Percentiles rank a stretch among this genome's conserved stretches.
Conservation (phyloP, 306 rosid species). For the Ochetophila trinervis region DNA sequence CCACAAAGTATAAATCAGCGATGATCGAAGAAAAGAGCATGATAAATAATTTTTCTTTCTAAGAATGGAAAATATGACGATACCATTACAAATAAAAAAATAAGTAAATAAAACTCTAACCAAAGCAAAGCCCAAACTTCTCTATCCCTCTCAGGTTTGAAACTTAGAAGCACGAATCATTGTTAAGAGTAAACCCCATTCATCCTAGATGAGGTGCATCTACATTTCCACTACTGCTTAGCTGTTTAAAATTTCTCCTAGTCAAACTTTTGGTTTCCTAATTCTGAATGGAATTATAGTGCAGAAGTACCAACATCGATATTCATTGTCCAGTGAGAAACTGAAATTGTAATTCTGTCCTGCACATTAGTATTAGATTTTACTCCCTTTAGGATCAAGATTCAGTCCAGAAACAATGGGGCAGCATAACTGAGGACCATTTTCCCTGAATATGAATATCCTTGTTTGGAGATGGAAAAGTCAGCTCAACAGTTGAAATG, state of each 20-base stretch:
- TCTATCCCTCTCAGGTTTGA: background rate
- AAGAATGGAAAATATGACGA: no score
- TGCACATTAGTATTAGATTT: no score
- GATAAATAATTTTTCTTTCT: no score
- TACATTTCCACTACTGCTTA: background rate
- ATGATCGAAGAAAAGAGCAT: background rate
- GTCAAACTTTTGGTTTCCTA: no score
- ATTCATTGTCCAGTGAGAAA: background rate
- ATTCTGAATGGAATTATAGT: no score
- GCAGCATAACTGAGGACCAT: no score
- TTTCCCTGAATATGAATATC: no score
- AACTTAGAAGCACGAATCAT: background rate
- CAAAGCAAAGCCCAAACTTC: background rate
- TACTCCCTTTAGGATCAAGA: no score
- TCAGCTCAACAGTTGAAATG: background rate
- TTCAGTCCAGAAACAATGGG: no score
- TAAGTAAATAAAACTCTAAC: no score
- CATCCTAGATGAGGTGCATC: background rate
- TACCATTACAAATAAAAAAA: background rate
- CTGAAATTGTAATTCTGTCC: background rate
- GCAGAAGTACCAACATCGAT: no score
- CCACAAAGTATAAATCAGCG: slow-evolving; percentile 4
- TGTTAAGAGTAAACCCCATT: background rate
- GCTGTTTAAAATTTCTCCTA: background rate
- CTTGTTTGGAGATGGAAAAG: background rate